Evolutionary conservation across 495 filamentous ascomycete genomes (phyloP), one percentile per base, ranked within the genome.

Genomic region (Penicillium psychrofluorescens): DNA sequence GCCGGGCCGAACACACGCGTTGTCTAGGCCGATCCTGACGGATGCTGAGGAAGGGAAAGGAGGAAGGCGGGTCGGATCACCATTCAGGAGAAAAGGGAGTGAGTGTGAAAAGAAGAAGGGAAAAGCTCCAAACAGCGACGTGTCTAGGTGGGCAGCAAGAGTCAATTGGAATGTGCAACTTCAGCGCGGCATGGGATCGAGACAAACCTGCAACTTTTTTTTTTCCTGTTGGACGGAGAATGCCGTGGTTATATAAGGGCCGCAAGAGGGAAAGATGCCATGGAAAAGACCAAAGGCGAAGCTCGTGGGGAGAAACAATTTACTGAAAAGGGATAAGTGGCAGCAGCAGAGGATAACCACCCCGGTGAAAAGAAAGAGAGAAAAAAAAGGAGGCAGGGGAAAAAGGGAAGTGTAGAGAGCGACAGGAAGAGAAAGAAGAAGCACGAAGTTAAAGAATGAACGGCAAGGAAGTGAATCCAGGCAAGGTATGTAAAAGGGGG

Each of bases 131-230:
- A 50, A 42, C 44, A 43, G 43, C 52, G 53, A 59, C 52, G 56
- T 58, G 55, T 60, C 58, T 60, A 58, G 47, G 53, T 31, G 38
- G 27, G 43, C 41, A 38, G 46, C 48, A 49, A 46, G 22, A 22
- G 51, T 61, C 49, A 61, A 60, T 61, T 62, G 62, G 56, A 64
- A 64, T 66, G 62, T 65, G 43, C 52, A 59, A 4, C 22, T 22
- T 61, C 40, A 41, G 31, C 37, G 53, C 22, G 46, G 46, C 54
- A 56, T 50, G 48, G 52, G 48, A 51, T 49, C 48, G 50, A 32
- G 47, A 53, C 50, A 36, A 51, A 64, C 61, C 59, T 50, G 53
- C 51, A 43, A 45, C 46, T 40, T 50, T 54, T 48, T 42, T 42
- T 40, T 51, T 49, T 51, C 38, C 45, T 41, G 22, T 3, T 22